These are phyloP conservation scores for Russula abietina DNA, from an alignment of 768 basidiomycete species.

Conservation along the genomic window DNA sequence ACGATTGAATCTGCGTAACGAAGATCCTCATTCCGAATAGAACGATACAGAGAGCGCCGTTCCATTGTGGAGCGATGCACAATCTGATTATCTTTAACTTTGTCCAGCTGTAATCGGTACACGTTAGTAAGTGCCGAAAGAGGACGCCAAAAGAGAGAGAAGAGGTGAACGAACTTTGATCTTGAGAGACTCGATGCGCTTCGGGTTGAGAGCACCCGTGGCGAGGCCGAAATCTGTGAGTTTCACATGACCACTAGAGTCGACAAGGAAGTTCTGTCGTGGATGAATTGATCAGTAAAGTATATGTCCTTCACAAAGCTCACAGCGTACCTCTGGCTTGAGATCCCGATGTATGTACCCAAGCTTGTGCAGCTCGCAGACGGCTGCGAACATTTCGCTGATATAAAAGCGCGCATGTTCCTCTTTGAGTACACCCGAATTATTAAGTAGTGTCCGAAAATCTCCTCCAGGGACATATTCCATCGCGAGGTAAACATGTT, in stretches of 20 bases:
- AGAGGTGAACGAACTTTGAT: conserved; percentile 55
- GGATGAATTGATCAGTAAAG: background rate
- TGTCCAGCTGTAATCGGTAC: conserved; percentile 65
- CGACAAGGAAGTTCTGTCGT: conserved; percentile 89
- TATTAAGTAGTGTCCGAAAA: conserved; percentile 95
- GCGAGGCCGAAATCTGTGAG: conserved; percentile 97
- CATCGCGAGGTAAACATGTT: conserved; percentile 95
- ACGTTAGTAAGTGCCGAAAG: conserved; percentile 6
- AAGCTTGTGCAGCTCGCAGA: conserved; percentile 91
- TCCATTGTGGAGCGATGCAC: conserved; percentile 90
- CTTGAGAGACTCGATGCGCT: conserved; percentile 89
- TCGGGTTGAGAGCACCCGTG: conserved; percentile 92
- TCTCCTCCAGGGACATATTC: conserved; percentile 99
- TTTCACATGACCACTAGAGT: conserved; percentile 94
- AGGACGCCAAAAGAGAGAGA: background rate
- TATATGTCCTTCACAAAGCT: background rate
- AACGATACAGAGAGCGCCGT: conserved; percentile 89
- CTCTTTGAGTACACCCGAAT: conserved; percentile 95
- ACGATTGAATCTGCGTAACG: conserved; percentile 97
- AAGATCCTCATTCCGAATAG: conserved; percentile 82
- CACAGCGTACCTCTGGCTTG: conserved; percentile 84
- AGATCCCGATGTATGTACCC: conserved; percentile 98
- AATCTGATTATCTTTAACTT: conserved; percentile 89
- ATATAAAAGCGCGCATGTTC: conserved; percentile 97
- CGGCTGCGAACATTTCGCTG: conserved; percentile 93